Evolutionary conservation across 2,329 filamentous ascomycete species (phyloP).

Genomic region (Penicillium sclerotiorum): DNA sequence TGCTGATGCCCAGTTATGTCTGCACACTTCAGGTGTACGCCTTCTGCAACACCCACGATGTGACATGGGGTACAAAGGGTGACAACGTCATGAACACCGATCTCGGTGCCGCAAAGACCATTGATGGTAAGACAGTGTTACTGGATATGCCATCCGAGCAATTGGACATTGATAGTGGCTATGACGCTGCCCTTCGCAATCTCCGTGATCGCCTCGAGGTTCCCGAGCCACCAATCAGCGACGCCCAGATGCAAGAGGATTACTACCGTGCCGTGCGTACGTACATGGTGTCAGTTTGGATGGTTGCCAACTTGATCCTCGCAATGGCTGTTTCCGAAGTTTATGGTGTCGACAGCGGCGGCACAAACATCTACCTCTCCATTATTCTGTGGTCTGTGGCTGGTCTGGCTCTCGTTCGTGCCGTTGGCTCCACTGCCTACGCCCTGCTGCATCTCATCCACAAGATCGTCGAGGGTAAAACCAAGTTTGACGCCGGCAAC

Average conservation of each 20-base stretch:
- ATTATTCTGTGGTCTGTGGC: constrained; percentile 95
- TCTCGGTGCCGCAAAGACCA: constrained; percentile 79
- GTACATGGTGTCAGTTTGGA: constrained; percentile 97
- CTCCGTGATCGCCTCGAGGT: constrained; percentile 92
- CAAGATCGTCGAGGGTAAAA: constrained; percentile 80
- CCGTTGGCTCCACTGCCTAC: constrained; percentile 78
- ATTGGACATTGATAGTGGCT: constrained; percentile 95
- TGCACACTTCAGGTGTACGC: constrained; percentile 98
- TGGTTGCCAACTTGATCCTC: constrained; percentile 86
- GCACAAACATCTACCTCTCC: constrained; percentile 84
- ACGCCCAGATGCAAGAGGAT: constrained; percentile 90
- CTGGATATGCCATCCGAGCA: constrained; percentile 98
- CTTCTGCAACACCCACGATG: constrained; percentile 98
- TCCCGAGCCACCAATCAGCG: constrained; percentile 60
- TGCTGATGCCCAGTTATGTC: constrained; percentile 89
- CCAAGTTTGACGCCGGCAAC: constrained; percentile 57
- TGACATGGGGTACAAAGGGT: constrained; percentile 98
- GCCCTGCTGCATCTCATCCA: constrained; percentile 82
- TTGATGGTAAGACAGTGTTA: constrained; percentile 78
- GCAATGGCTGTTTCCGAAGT: constrained; percentile 91
- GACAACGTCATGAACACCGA: constrained; percentile 95
- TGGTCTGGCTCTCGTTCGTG: constrained; percentile 81
- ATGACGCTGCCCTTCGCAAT: constrained; percentile 95
- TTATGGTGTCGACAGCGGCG: constrained; percentile 71
- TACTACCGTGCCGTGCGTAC: constrained; percentile 97